Evolutionary conservation across 139 green algal species (phyloP).

Genomic region (Chlamydomonas applanata): DNA sequence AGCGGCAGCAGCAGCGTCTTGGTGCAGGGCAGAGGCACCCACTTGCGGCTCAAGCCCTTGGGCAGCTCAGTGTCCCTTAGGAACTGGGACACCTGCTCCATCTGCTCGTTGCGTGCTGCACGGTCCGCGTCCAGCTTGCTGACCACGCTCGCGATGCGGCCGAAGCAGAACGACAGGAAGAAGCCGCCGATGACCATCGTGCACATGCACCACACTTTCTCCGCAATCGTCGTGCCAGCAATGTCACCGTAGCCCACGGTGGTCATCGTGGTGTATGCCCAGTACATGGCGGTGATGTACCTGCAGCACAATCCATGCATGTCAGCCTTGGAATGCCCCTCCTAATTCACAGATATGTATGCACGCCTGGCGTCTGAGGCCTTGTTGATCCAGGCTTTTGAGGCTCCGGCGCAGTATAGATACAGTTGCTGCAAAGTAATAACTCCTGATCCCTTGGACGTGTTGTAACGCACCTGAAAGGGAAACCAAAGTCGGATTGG

Average conservation of each 20-base stretch:
- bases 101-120: conserved; percentile 37
- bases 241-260: conserved; percentile 63
- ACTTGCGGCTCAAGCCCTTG: conserved; percentile 34
- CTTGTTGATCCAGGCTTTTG: too few species aligned
- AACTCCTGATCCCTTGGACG: too few species aligned
- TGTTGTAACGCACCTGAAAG: conserved; percentile 30
- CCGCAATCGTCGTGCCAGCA: conserved; percentile 22
- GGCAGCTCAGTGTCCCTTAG: conserved; percentile 52
- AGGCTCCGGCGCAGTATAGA: too few species aligned
- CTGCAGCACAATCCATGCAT: conserved; percentile 1
- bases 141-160: conserved; percentile 46
- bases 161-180: conserved; percentile 59
- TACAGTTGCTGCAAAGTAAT: too few species aligned
- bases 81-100: conserved; percentile 50
- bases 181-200: conserved; percentile 59
- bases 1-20: not conserved
- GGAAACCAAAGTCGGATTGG: conserved; percentile 35
- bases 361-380: too few species aligned
- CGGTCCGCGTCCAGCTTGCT: conserved; percentile 36
- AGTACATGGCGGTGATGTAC: conserved; percentile 61
- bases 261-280: conserved; percentile 50
- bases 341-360: too few species aligned
- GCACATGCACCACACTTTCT: conserved; percentile 48
- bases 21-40: not conserved
- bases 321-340: too few species aligned